Percentiles rank a stretch among this genome's conserved stretches.
Evolutionary conservation across 169 alveolate species (phyloP).

Genomic region (Sarcocystis neurona): DNA sequence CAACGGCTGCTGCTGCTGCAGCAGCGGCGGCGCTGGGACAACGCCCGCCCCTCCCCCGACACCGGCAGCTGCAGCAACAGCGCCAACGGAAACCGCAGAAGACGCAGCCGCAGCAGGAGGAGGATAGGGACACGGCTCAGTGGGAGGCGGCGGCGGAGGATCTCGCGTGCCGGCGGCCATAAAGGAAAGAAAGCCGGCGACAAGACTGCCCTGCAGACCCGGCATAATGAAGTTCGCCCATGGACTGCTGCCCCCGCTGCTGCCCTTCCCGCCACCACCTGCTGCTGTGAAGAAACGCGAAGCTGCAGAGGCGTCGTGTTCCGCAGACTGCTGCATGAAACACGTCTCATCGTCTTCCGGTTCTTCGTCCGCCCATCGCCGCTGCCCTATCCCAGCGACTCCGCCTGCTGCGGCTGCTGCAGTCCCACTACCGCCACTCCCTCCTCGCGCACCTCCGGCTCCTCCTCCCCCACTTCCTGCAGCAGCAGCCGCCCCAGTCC

Average conservation of each 20-base stretch:
- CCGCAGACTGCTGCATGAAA: not conserved
- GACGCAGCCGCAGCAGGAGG: constrained; percentile 26
- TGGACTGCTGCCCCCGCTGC: not conserved
- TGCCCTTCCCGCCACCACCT: not conserved
- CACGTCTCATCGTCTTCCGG: constrained; percentile 27
- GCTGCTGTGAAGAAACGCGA: not conserved
- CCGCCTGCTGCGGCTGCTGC: too few relatives aligned
- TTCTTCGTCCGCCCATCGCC: constrained; percentile 39
- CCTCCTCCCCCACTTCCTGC: constrained; percentile 17
- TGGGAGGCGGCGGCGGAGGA: constrained; percentile 45
- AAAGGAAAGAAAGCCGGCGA: constrained; percentile 21
- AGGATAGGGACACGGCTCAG: not conserved
- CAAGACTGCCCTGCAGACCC: constrained; percentile 14
- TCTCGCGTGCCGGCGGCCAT: constrained; percentile 1
- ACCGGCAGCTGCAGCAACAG: not conserved
- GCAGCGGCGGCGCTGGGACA: too few relatives aligned
- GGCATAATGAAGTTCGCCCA: not conserved
- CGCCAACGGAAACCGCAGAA: not conserved
- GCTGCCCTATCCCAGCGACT: too few relatives aligned
- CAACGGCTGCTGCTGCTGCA: not conserved
- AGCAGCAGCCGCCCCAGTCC: not conserved
- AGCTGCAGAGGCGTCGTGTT: not conserved
- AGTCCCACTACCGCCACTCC: too few relatives aligned
- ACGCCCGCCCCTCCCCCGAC: not conserved
- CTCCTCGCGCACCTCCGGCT: too few relatives aligned